Base-by-base conservation (phyloP, 371 early-diverging fungal genomes). In the Rhizopus sp. region DNA sequence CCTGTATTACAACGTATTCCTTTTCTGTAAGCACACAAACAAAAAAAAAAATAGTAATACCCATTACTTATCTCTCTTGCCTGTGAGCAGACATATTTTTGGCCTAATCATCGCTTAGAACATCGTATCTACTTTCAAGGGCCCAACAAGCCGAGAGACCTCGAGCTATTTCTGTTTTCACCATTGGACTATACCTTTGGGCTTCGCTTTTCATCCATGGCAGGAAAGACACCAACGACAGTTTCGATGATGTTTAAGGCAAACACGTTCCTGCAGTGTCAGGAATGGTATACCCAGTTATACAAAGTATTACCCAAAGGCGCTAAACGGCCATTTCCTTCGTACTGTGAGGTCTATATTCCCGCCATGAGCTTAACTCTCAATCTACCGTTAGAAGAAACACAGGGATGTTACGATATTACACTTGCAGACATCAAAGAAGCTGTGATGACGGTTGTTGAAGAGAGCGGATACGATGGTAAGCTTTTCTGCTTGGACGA, bases 361-460 rank as follows among this genome's bases (percentile, higher is more conserved):
- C 76, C 79, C 0, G 15, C 51, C 1, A 34, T 75, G 13, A 67
- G 71, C 42, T 5, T 75, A 1, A 57, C 61, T 17, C 65, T 78
- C 23, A 62, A 66, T 23, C 31, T 78, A 17, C 79, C 79, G 3
- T 9, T 78, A n/a, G 37, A 31, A 53, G 23, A 57, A 33, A 33
- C 41, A n/a, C 50, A 41, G 44, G 53, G 35, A 4, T 63, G 17
- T 39, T 61, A 62, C n/a, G 63, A 62, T 15, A 71, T 83, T 15
- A 77, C 83, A 0, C 60, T 75, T 7, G 70, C 80, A 5, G 68
- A 74, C 30, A 75, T 83, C 10, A 77, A 75, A n/a, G 70, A 75
- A 0, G 73, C 75, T 17, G 81, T 71, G 0, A 46, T 83, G 40
- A 54, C 67, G 3, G 44, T 84, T 34, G 48, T 86, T 8, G 70